Percentiles rank a stretch among this genome's conserved stretches.
These are phyloP conservation scores for Nemania serpens DNA, from an alignment of 2,329 filamentous ascomycete species.

Conservation along the genomic window DNA sequence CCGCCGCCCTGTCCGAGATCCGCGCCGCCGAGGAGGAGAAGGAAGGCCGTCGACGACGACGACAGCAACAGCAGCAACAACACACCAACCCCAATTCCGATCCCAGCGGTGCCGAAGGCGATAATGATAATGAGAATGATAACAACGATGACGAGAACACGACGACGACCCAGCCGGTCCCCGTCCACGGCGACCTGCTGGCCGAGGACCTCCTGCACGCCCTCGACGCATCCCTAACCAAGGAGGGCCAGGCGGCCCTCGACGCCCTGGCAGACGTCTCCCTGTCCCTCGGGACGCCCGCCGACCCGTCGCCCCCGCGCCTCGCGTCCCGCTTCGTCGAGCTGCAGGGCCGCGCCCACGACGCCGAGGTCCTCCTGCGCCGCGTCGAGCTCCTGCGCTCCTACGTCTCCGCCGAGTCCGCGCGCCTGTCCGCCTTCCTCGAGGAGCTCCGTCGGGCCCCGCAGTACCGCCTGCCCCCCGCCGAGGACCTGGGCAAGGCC, in stretches of 20 bases:
- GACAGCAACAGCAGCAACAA: conserved; percentile 14
- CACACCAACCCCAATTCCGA: not conserved
- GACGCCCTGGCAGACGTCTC: conserved; percentile 61
- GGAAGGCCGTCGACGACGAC: conserved; percentile 1
- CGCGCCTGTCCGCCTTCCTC: conserved; percentile 46
- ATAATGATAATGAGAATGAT: no score
- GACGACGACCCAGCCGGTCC: not conserved
- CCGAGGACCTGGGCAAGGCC: conserved; percentile 58
- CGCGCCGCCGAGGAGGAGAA: conserved; percentile 40
- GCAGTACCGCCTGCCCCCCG: conserved; percentile 57
- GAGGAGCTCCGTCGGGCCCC: conserved; percentile 46
- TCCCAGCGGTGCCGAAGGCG: no score
- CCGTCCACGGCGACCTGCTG: conserved; percentile 33
- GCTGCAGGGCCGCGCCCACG: conserved; percentile 58
- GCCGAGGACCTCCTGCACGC: conserved; percentile 54
- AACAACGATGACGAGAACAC: not conserved
- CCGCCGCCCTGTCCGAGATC: conserved; percentile 61
- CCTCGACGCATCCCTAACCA: conserved; percentile 58
- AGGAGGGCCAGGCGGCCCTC: conserved; percentile 60
- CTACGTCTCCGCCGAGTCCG: conserved; percentile 59
- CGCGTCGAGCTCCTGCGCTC: conserved; percentile 61
- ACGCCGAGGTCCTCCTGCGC: conserved; percentile 59
- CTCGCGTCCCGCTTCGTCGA: conserved; percentile 59
- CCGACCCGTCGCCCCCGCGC: conserved; percentile 32
- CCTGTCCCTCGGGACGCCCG: conserved; percentile 54